Percentiles rank a stretch among this genome's conserved stretches.
Evolutionary conservation across 129 eudicot species (phyloP).

Genomic region (sunflower (Helianthus annuus)): DNA sequence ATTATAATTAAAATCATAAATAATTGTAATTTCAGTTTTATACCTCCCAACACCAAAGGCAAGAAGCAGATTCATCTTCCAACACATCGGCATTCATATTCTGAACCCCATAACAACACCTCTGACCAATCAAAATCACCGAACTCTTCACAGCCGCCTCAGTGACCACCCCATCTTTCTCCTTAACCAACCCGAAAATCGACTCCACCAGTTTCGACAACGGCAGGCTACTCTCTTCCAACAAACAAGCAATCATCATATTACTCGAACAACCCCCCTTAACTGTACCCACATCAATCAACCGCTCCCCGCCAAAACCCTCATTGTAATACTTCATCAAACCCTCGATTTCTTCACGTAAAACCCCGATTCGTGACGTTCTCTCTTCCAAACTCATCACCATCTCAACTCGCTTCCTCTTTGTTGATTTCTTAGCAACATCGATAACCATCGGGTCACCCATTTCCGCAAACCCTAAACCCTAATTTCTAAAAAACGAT

Average conservation of each 20-base stretch:
- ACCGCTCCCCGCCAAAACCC: conserved; percentile 15
- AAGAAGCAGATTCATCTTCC: conserved; percentile 75
- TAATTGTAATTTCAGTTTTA: background rate
- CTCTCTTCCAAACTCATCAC: conserved; percentile 44
- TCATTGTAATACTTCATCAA: conserved; percentile 48
- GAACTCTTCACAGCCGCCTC: conserved; percentile 62
- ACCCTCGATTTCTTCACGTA: conserved; percentile 54
- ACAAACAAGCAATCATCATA: conserved; percentile 60
- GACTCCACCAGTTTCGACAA: conserved; percentile 67
- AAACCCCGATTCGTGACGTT: conserved; percentile 34
- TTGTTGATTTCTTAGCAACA: conserved; percentile 41
- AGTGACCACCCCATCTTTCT: conserved; percentile 40
- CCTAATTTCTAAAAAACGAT: conserved; percentile 10
- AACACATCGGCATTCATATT: conserved; percentile 72
- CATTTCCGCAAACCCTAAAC: conserved; percentile 48
- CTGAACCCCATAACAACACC: conserved; percentile 61
- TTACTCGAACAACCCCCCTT: conserved; percentile 23
- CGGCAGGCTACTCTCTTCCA: conserved; percentile 77
- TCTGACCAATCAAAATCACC: conserved; percentile 78
- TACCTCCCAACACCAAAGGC: conserved; percentile 99
- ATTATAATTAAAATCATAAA: too few relatives aligned
- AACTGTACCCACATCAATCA: conserved; percentile 14
- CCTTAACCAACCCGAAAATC: conserved; percentile 58
- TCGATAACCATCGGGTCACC: conserved; percentile 53
- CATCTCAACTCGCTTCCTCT: conserved; percentile 57